Evolutionary conservation across 495 filamentous ascomycete species (phyloP), one percentile per base, ranked within the genome.

Genomic region (Penicillium longicatenatum): DNA sequence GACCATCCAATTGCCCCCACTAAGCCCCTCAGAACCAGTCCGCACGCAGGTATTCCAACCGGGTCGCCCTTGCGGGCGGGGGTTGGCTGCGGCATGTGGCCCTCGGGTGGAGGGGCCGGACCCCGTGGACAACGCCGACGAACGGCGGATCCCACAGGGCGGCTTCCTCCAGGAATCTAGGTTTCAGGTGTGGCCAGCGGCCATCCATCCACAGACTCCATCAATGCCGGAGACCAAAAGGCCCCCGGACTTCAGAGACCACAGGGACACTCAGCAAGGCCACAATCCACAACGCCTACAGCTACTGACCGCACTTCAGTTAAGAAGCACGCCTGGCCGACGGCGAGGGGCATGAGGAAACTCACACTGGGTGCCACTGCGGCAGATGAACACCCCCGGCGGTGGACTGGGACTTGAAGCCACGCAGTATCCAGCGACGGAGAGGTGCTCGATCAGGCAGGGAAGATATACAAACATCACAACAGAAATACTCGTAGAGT

Each of bases 161-260:
- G 58, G 60, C 56, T 75, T 60, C 74, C 76, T 72, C 75, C 80
- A 41, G 69, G 45, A 74, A 69, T 70, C 70, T 78, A 60, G 50
- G 17, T 52, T 44, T n/a, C 54, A 77, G 61, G 57, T 56, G 10
- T 82, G 64, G 72, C 76, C 70, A 78, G 52, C 62, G 70, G 77
- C 74, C 76, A 83, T 64, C 52, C 61, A 75, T 77, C 77, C 76
- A 83, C 78, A 81, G 71, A 82, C 73, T 72, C 76, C 78, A 72
- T 54, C 76, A 37, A 57, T 54, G 63, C 72, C 62, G 54, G 59
- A 53, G 33, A 41, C 55, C 35, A 52, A 21, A 16, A 19, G 54
- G 60, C 49, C 47, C 53, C 58, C 46, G 58, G 69, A 51, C 70
- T 66, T 61, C 61, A 26, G 42, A 57, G 20, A 45, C 62, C 55